Evolutionary conservation across 192 early-diverging fungal genomes (phyloP), one percentile per base, ranked within the genome.

Genomic region (Geranomyces michiganensis): DNA sequence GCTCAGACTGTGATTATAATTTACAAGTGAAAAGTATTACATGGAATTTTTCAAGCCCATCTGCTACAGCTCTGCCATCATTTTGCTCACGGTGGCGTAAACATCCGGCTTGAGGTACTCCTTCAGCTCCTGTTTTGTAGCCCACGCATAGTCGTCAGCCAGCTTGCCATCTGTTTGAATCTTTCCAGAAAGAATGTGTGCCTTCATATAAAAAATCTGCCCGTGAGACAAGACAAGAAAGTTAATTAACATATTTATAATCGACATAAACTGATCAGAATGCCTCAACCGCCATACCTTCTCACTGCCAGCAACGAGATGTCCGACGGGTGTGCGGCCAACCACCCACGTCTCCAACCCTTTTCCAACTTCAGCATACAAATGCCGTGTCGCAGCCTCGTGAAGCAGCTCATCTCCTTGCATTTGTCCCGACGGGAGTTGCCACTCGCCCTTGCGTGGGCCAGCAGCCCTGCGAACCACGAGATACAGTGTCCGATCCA

Each of bases 311-410:
- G 68, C 41, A 60, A 70, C 65, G 32, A 58, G 81, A 70, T 92
- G 88, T 9, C 92, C 91, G 47, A 94, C 84, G 3, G 94, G 94
- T 21, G 88, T 88, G 61, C 84, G 77, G n/a, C 93, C 93, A 12
- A 96, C 94, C 51, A 91, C 85, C 93, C 93, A 96, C 19, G 88
- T 81, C 68, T 92, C 90, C 89, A 94, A 89, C 56, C 85, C 77
- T 33, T 71, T 74, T 56, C 93, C 94, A 76, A 91, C 92, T 45
- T 81, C 80, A 36, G 90, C 89, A 44, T 78, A 77, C 62, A 96
- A 74, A 59, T 85, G 84, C 70, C 92, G 87, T 63, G 81, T 79
- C 41, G 94, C 92, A 51, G 91, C 92, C 83, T 90, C 82, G 70
- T 89, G 83, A 66, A 95, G 78, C 56, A 88, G 80, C 83, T 95